Base-by-base conservation (phyloP, 2,329 filamentous ascomycete genomes). In the Chrysoporthe cubensis region DNA sequence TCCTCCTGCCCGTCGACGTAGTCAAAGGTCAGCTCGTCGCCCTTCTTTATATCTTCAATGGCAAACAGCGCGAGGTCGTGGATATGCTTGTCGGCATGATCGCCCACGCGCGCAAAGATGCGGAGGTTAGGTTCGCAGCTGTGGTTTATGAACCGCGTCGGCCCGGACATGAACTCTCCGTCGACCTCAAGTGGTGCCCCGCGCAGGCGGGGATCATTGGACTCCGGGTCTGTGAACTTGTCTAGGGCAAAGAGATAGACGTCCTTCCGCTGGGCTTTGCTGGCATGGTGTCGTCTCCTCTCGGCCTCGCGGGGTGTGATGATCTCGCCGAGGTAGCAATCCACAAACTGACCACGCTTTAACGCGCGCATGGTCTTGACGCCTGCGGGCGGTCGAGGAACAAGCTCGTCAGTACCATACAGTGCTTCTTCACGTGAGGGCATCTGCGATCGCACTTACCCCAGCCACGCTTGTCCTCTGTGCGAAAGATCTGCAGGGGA, bases 131-230 rank as follows among this genome's bases (percentile, higher is more conserved):
- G 92, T 4, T 92, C 87, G 76, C 92, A 95, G 1, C 87, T 91
- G 76, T 96, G 92, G 73, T 96, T 96, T 76, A 95, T 91, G 77
- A 95, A 96, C 2, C 92, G 86, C 0, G 91, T 92, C 0, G 91
- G 91, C 0, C 91, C 91, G 0, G 92, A 91, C 82, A 90, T 88
- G 76, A 91, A 91, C 76, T 94, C 90, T 13, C 93, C 93, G 66
- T 90, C 88, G 0, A 89, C 85, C 71, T 89, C 87, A 4, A 91
- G 78, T 18, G 88, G 83, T 6, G 84, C 80, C 0, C 83, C 85
- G 3, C 83, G 81, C 0, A 91, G 81, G 0, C 87, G 80, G n/a
- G 81, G 79, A 69, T 90, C 87, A 11, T 83, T 79, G 1, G 85
- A 88, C 6, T 82, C 72, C 0, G 82, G 79, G 65, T 91, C 85